Percentiles rank a stretch among this genome's conserved stretches.
Conservation (phyloP, 768 basidiomycete species). For the Kwoniella heveanensis region DNA sequence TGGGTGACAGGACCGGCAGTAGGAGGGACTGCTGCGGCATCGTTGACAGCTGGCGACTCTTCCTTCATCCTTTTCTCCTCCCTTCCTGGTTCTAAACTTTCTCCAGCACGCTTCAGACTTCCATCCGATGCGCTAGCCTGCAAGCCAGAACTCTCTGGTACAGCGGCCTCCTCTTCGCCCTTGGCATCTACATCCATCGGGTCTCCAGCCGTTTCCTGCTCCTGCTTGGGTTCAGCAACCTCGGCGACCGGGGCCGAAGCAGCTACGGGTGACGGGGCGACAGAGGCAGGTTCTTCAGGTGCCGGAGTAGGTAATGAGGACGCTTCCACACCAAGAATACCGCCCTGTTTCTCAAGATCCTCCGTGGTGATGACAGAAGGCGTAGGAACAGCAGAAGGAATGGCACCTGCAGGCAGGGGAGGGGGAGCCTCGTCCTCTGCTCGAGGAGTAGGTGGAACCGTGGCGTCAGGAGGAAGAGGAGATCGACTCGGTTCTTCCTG, state of each 20-base stretch:
- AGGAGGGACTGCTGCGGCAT: not conserved
- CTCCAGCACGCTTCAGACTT: constrained; percentile 44
- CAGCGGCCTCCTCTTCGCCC: constrained; percentile 12
- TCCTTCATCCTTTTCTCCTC: constrained; percentile 50
- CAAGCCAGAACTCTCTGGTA: not conserved
- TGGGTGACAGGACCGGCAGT: not conserved
- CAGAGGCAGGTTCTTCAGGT: constrained; percentile 47
- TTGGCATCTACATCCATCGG: constrained; percentile 42
- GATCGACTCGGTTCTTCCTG: constrained; percentile 17
- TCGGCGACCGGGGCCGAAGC: constrained; percentile 49
- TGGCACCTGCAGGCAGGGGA: constrained; percentile 24
- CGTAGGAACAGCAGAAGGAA: constrained; percentile 44
- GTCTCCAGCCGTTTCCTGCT: constrained; percentile 17
- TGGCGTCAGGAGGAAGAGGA: constrained; percentile 42
- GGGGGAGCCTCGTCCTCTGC: constrained; percentile 42
- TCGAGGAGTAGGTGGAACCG: constrained; percentile 43
- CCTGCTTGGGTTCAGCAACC: constrained; percentile 34
- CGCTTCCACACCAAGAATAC: constrained; percentile 21
- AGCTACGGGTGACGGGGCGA: constrained; percentile 48
- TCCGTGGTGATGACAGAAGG: constrained; percentile 41
- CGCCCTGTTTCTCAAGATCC: constrained; percentile 16
- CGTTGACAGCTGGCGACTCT: constrained; percentile 10
- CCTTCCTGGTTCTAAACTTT: constrained; percentile 34
- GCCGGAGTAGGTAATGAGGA: constrained; percentile 45
- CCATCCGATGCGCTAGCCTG: constrained; percentile 21